These are phyloP conservation scores for Trifolium dubium DNA, from an alignment of 306 rosid genomes.

Conservation along the genomic window DNA sequence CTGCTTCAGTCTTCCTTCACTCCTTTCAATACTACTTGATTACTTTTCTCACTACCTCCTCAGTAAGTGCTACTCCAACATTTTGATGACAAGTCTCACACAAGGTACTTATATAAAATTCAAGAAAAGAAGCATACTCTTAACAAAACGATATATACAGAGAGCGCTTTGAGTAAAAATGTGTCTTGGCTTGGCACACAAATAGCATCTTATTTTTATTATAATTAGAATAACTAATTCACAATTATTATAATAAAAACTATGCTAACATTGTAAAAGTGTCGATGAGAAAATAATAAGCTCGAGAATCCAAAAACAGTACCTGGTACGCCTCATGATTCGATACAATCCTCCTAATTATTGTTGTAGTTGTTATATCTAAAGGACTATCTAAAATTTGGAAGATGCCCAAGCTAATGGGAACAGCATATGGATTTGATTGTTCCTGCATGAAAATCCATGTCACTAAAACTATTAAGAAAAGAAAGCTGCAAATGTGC, in stretches of 20 bases:
- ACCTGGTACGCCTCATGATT: conserved; percentile 98
- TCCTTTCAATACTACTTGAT: background rate
- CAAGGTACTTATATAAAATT: background rate
- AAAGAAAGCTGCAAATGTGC: conserved; percentile 3
- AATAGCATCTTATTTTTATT: background rate
- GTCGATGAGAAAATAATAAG: background rate
- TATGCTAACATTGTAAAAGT: conserved; percentile 2
- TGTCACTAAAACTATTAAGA: conserved; percentile 35
- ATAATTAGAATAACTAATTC: conserved; percentile 16
- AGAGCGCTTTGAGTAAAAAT: background rate
- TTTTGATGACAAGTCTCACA: conserved; percentile 3
- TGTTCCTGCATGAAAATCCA: conserved; percentile 59
- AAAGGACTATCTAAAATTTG: conserved; percentile 76
- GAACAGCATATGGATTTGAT: conserved; percentile 82
- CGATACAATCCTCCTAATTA: conserved; percentile 84
- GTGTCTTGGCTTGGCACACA: conserved; percentile 7
- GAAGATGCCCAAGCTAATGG: conserved; percentile 88
- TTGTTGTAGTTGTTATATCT: conserved; percentile 85
- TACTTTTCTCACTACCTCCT: background rate
- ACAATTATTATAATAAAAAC: conserved; percentile 4
- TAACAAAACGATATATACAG: background rate
- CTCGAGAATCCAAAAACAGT: conserved; percentile 18
- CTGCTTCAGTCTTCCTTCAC: background rate
- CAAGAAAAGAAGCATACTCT: conserved; percentile 13
- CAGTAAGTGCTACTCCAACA: background rate